These are phyloP conservation scores for Galeopsis tetrahit DNA, from an alignment of 257 asterid species.

Conservation along the genomic window DNA sequence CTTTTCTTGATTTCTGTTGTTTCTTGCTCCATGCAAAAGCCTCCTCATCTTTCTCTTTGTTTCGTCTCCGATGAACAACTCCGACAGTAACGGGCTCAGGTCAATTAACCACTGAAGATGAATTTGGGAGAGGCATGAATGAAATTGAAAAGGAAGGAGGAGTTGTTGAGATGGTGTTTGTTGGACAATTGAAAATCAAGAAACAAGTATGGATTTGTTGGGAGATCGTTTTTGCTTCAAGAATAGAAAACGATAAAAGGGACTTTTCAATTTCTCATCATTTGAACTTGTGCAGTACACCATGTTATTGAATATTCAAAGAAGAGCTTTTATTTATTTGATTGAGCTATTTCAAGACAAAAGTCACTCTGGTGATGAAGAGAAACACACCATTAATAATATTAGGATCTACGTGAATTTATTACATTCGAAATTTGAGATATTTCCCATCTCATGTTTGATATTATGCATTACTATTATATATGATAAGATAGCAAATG, in stretches of 20 bases:
- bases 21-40: conserved; percentile 43
- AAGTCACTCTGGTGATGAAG: neutral
- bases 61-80: neutral
- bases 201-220: conserved; percentile 49
- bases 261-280: neutral
- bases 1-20: conserved; percentile 37
- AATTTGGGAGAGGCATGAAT: neutral
- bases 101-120: no score
- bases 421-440: no score
- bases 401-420: no score
- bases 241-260: conserved; percentile 22
- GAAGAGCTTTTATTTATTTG: no score
- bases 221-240: conserved; percentile 54
- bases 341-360: neutral
- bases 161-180: conserved; percentile 51
- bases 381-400: neutral
- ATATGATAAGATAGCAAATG: no score
- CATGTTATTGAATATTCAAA: no score
- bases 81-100: no score
- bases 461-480: no score
- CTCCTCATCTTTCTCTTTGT: conserved; percentile 71
- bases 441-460: no score
- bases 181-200: conserved; percentile 54
- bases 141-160: neutral
- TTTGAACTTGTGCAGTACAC: no score